Percentiles rank a stretch among this genome's conserved stretches.
Evolutionary conservation across 441 rosid species (phyloP).

Genomic region (Populus trichocarpa): DNA sequence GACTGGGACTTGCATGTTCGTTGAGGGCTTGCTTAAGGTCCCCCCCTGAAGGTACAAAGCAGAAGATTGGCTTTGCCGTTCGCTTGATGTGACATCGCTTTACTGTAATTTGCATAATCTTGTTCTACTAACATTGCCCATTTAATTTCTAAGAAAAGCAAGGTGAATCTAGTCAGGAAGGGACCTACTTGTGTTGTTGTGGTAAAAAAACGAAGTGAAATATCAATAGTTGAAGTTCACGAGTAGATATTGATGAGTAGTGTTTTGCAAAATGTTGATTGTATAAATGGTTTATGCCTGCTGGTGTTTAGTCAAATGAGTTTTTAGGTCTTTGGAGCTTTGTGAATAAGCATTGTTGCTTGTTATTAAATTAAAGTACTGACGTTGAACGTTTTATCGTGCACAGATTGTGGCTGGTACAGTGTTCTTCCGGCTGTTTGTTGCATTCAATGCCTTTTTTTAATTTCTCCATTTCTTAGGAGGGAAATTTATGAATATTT

Average conservation of each 20-base stretch:
- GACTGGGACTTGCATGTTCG: constrained; percentile 76
- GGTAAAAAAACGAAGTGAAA: background rate
- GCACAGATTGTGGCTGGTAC: constrained; percentile 83
- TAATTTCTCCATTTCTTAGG: constrained; percentile 76
- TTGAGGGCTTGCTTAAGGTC: constrained; percentile 66
- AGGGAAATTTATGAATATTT: constrained; percentile 56
- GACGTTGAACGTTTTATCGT: constrained; percentile 4
- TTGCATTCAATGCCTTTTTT: constrained; percentile 82
- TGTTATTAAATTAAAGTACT: constrained; percentile 3
- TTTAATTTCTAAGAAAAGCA: background rate
- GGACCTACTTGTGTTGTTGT: background rate
- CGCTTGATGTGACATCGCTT: background rate
- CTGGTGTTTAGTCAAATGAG: background rate
- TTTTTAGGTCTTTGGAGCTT: background rate
- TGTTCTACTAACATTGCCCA: background rate
- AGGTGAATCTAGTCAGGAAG: background rate
- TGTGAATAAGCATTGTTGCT: background rate
- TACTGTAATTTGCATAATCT: background rate
- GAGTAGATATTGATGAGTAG: background rate
- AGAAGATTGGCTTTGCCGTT: constrained; percentile 44
- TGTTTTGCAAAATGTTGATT: background rate
- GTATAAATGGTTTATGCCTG: background rate
- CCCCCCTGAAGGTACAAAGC: constrained; percentile 77
- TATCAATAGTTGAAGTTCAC: background rate
- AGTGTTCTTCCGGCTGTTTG: constrained; percentile 69